Conservation (phyloP, 192 early-diverging fungal species). For the Backusella morwellensis region DNA sequence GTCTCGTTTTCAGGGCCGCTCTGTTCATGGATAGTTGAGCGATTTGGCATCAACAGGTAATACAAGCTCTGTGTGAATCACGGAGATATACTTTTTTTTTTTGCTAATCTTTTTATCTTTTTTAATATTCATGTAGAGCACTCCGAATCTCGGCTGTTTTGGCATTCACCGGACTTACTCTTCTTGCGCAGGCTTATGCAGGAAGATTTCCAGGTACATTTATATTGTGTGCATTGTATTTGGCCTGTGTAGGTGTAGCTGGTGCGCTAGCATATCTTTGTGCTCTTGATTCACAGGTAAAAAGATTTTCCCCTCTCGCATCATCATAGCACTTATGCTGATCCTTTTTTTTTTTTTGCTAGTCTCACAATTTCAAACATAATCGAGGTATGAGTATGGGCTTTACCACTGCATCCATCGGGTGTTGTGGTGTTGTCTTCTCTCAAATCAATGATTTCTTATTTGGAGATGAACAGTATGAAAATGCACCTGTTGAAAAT, state of each 20-base stretch:
- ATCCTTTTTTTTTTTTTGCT: neutral
- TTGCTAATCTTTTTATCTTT: neutral
- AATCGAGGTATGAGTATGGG: slow-evolving; percentile 31
- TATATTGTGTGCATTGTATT: slow-evolving; percentile 17
- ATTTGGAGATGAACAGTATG: slow-evolving; percentile 6
- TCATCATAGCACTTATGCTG: too few species aligned
- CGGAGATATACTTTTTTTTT: neutral
- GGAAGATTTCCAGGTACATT: slow-evolving; percentile 14
- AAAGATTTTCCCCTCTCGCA: neutral
- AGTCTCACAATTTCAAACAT: slow-evolving; percentile 30
- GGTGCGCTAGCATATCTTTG: slow-evolving; percentile 26
- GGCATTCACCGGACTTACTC: slow-evolving; percentile 14
- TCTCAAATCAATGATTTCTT: slow-evolving; percentile 29
- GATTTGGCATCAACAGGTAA: slow-evolving; percentile 6
- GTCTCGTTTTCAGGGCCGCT: slow-evolving; percentile 31
- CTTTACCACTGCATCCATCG: slow-evolving; percentile 18
- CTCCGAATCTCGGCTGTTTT: slow-evolving; percentile 17
- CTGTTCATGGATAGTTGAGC: slow-evolving; percentile 26
- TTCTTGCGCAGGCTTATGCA: slow-evolving; percentile 26
- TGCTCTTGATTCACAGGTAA: slow-evolving; percentile 33
- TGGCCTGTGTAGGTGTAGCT: slow-evolving; percentile 10
- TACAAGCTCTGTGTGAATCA: neutral
- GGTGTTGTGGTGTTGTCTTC: slow-evolving; percentile 26
- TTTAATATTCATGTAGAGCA: neutral
- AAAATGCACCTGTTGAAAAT: slow-evolving; percentile 1